Evolutionary conservation across 495 filamentous ascomycete species (phyloP).

Genomic region (Gamarada debralockiae): DNA sequence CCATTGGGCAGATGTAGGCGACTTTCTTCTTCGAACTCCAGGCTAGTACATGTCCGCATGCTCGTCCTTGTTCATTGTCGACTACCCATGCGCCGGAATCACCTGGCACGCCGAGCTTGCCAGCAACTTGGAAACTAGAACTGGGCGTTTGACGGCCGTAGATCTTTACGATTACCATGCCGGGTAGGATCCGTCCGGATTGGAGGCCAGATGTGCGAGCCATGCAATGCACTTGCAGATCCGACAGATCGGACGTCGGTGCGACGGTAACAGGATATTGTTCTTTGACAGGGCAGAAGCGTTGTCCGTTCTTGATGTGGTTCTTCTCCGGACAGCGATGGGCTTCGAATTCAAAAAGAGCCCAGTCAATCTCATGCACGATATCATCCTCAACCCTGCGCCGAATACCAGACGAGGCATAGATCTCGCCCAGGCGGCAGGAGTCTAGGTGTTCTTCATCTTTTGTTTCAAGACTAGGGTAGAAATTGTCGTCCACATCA

Average conservation of each 20-base stretch:
- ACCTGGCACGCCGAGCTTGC: slow-evolving; percentile 69
- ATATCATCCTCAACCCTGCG: slow-evolving; percentile 59
- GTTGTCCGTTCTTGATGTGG: slow-evolving; percentile 41
- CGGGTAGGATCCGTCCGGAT: slow-evolving; percentile 66
- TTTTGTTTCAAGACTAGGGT: slow-evolving; percentile 54
- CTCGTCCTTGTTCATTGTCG: slow-evolving; percentile 70
- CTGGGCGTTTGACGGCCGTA: slow-evolving; percentile 76
- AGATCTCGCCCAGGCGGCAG: slow-evolving; percentile 74
- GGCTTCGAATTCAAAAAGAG: slow-evolving; percentile 75
- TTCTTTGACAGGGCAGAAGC: slow-evolving; percentile 23
- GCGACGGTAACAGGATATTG: slow-evolving; percentile 15
- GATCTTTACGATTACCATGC: slow-evolving; percentile 78
- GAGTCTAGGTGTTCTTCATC: slow-evolving; percentile 70
- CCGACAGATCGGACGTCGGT: slow-evolving; percentile 45
- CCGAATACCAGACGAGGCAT: slow-evolving; percentile 84
- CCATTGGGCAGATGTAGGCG: slow-evolving; percentile 93
- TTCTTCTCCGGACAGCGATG: slow-evolving; percentile 70
- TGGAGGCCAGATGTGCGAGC: slow-evolving; percentile 88
- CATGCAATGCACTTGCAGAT: slow-evolving; percentile 78
- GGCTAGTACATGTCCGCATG: slow-evolving; percentile 87
- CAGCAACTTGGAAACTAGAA: slow-evolving; percentile 75
- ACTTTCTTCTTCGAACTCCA: slow-evolving; percentile 71
- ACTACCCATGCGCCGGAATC: slow-evolving; percentile 95
- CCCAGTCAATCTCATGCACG: slow-evolving; percentile 95
- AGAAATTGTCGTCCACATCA: slow-evolving; percentile 79